A percentile compares a stretch with the other conserved stretches of the same genome.
phyloP scores from a whole-genome alignment of 2,329 filamentous ascomycete genomes.

The Exophiala aquamarina region DNA sequence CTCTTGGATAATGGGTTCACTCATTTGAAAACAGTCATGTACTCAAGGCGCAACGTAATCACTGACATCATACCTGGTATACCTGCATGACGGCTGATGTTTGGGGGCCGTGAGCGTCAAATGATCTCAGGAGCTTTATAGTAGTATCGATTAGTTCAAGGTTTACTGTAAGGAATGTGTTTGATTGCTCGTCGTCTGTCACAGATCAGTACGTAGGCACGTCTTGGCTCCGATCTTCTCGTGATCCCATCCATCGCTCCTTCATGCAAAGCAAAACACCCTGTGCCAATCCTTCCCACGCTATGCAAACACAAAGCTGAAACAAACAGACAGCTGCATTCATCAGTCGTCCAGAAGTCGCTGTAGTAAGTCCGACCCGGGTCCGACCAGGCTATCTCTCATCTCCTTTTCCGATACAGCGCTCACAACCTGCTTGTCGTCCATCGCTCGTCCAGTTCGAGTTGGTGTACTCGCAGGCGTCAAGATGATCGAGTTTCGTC shows the following conservation, averaged over 20 bases:
- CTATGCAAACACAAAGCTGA: conserved; percentile 8
- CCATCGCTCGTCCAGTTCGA: conserved; percentile 54
- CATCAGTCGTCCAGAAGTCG: conserved; percentile 35
- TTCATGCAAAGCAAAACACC: conserved; percentile 8
- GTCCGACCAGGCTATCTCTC: conserved; percentile 62
- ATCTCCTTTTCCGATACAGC: conserved; percentile 80
- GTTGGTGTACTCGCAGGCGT: conserved; percentile 70
- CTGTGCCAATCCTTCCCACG: conserved; percentile 5
- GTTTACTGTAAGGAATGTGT: too few relatives aligned
- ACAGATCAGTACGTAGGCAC: too few relatives aligned
- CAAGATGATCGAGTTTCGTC: conserved; percentile 61
- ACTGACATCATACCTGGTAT: too few relatives aligned
- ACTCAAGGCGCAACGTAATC: too few relatives aligned
- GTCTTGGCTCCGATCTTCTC: too few relatives aligned
- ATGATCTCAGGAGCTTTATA: too few relatives aligned
- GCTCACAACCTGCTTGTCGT: conserved; percentile 77
- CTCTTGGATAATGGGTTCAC: too few relatives aligned
- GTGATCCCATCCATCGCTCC: background rate
- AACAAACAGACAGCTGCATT: conserved; percentile 6
- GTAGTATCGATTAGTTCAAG: conserved; percentile 1
- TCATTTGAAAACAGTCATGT: too few relatives aligned
- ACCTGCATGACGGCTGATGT: too few relatives aligned
- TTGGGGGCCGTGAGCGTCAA: too few relatives aligned
- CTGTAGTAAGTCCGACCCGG: conserved; percentile 49
- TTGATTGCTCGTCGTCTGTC: background rate